phyloP scores from a whole-genome alignment of 345 rosid genomes.

The Lepidium africanum region DNA sequence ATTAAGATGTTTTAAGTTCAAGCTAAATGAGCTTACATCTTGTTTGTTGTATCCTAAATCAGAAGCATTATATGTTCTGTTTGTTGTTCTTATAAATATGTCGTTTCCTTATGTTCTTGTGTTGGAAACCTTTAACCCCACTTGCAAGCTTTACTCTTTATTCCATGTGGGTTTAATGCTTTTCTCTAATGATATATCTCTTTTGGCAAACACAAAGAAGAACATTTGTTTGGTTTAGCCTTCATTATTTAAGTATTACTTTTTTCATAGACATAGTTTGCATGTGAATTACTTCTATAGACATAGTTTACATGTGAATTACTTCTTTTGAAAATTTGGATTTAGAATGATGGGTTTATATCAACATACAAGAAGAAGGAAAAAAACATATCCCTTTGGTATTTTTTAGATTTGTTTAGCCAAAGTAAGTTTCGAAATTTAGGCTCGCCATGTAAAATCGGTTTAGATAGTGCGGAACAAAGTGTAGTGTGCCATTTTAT shows the following conservation, averaged over 20 bases:
- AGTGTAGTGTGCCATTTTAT: too few species aligned
- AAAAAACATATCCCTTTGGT: neutral
- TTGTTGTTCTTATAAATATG: neutral
- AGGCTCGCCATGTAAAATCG: too few species aligned
- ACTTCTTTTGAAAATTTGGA: neutral
- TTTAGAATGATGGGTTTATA: neutral
- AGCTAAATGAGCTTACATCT: neutral
- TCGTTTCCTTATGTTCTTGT: neutral
- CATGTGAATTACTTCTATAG: slow-evolving; percentile 1
- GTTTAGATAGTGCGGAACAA: too few species aligned
- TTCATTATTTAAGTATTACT: too few species aligned
- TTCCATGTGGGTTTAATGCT: slow-evolving; percentile 13
- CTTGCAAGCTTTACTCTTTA: slow-evolving; percentile 16
- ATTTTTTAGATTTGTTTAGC: too few species aligned
- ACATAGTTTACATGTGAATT: slow-evolving; percentile 9
- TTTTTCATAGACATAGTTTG: slow-evolving; percentile 3
- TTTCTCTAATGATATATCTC: slow-evolving; percentile 1
- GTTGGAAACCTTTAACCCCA: slow-evolving; percentile 17
- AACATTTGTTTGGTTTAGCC: too few species aligned
- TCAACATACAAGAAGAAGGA: neutral
- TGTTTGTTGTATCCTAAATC: slow-evolving; percentile 3
- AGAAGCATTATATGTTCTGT: neutral
- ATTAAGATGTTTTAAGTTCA: neutral
- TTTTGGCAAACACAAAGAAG: neutral
- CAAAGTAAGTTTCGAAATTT: too few species aligned